Evolutionary conservation across 257 asterid genomes (phyloP).

Genomic region (Solanum sejunctum): DNA sequence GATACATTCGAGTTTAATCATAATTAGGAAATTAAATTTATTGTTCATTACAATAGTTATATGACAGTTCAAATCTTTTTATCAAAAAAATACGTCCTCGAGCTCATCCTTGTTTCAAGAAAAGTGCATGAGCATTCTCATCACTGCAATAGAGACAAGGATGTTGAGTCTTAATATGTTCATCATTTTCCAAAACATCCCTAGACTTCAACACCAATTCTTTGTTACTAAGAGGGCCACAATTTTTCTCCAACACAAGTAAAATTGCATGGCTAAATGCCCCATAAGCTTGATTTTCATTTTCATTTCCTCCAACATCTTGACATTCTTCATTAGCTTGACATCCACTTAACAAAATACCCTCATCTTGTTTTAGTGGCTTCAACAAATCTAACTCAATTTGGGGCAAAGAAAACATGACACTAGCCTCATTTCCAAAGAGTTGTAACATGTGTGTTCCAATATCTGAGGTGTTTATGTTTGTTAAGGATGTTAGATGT

Average conservation of each 20-base stretch:
- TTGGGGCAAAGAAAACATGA: slow-evolving; percentile 26
- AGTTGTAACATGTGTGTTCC: slow-evolving; percentile 50
- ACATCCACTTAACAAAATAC: slow-evolving; percentile 75
- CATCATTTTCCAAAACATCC: slow-evolving; percentile 23
- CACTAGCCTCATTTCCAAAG: slow-evolving; percentile 56
- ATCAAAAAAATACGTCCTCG: not conserved
- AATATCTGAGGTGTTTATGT: slow-evolving; percentile 35
- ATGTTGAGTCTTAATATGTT: slow-evolving; percentile 46
- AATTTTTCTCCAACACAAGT: slow-evolving; percentile 41
- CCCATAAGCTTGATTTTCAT: slow-evolving; percentile 41
- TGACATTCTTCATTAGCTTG: slow-evolving; percentile 60
- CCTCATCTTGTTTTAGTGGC: slow-evolving; percentile 53
- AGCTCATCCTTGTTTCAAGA: slow-evolving; percentile 16
- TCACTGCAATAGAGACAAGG: slow-evolving; percentile 72
- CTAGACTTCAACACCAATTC: slow-evolving; percentile 51
- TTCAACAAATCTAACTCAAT: slow-evolving; percentile 11
- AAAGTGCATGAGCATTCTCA: slow-evolving; percentile 41
- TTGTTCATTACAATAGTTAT: too few species aligned
- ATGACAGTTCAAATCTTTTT: too few species aligned
- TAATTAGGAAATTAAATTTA: too few species aligned
- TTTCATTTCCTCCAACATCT: slow-evolving; percentile 31
- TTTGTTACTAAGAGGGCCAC: slow-evolving; percentile 35
- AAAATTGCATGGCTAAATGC: slow-evolving; percentile 62
- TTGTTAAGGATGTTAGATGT: slow-evolving; percentile 39
- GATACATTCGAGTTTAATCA: too few species aligned